A percentile compares a stretch with the other conserved stretches of the same genome.
Conservation (phyloP, 2,329 filamentous ascomycete genomes). For the Didymella keratinophila region DNA sequence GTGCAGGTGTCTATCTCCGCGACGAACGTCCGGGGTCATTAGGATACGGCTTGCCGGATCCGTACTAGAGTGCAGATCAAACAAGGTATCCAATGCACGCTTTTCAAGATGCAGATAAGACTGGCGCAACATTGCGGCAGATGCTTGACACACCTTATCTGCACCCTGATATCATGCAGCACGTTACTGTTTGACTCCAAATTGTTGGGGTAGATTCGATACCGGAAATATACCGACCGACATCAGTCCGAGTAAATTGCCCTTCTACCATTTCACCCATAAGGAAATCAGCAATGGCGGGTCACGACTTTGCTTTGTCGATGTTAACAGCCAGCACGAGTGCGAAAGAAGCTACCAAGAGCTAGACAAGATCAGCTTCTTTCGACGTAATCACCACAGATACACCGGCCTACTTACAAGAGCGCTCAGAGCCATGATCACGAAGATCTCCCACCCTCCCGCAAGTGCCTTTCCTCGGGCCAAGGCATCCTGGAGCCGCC, state of each 20-base stretch:
- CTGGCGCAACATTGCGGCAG: conserved; percentile 4
- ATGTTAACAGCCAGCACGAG: conserved; percentile 30
- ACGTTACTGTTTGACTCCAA: neutral
- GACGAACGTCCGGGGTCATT: conserved; percentile 9
- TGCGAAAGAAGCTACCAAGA: conserved; percentile 30
- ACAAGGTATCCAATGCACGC: conserved; percentile 1
- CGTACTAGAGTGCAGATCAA: conserved; percentile 14
- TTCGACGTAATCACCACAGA: too few species aligned
- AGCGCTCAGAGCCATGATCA: conserved; percentile 56
- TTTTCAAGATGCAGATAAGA: conserved; percentile 7
- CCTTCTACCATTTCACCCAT: neutral
- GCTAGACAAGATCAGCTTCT: conserved; percentile 19
- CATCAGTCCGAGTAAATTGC: neutral
- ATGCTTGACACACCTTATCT: conserved; percentile 15
- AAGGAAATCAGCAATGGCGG: neutral
- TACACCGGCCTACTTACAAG: conserved; percentile 54
- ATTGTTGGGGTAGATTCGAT: conserved; percentile 5
- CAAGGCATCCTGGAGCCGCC: conserved; percentile 67
- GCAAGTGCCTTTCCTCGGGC: conserved; percentile 64
- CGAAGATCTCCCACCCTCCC: conserved; percentile 66
- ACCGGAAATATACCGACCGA: neutral
- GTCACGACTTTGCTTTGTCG: conserved; percentile 19
- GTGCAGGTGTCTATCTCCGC: conserved; percentile 14
- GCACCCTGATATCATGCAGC: conserved; percentile 1
- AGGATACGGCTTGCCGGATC: conserved; percentile 6